Evolutionary conservation across 1,139 yeast species (phyloP), one percentile per base, ranked within the genome.

Genomic region (Scheffersomyces quercinus): DNA sequence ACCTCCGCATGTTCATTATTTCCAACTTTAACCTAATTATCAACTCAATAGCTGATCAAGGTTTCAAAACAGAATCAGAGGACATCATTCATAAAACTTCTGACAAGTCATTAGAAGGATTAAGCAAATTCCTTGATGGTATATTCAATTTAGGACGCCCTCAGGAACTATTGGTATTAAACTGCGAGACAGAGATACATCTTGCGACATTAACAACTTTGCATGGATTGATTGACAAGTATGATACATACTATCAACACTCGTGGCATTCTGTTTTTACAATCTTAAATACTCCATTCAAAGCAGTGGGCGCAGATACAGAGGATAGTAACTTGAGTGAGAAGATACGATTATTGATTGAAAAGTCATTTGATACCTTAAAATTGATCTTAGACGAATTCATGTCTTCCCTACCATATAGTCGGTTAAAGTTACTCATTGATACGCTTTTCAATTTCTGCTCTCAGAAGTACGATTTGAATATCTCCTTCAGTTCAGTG

Each of bases 331-430:
- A 65, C 16, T 60, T 68, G 38, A 59, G 67, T 42, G 79, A 70
- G 20, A 81, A 78, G 47, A 67, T 73, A 24, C 67, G 63, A 32
- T 70, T 69, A 9, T 68, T 87, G 39, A 71, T 79, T 43, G 82
- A 78, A 53, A 79, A 83, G 3, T 82, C 93, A 0, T 91, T 86
- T 65, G 91, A 85, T 49, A 85, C 95, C 0, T 70, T 91, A 50
- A 91, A 88, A 55, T 72, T 91, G 40, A 83, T 91, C 28, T 75
- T 95, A 49, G 95, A 89, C 56, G 97, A 91, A 59, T 88, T 91
- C 57, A 65, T 91, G 43, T 82, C 81, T 35, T 70, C 82, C 2
- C 68, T 93, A 20, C 96, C 97, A 0, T 62, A 72, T 35, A 67
- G 70, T 24, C 85, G 85, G 43, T 70, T 88, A 38, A 78, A 76